Evolutionary conservation across 352 stramenopile genomes (phyloP), one percentile per base, ranked within the genome.

Genomic region (Globisporangium iwayamae): DNA sequence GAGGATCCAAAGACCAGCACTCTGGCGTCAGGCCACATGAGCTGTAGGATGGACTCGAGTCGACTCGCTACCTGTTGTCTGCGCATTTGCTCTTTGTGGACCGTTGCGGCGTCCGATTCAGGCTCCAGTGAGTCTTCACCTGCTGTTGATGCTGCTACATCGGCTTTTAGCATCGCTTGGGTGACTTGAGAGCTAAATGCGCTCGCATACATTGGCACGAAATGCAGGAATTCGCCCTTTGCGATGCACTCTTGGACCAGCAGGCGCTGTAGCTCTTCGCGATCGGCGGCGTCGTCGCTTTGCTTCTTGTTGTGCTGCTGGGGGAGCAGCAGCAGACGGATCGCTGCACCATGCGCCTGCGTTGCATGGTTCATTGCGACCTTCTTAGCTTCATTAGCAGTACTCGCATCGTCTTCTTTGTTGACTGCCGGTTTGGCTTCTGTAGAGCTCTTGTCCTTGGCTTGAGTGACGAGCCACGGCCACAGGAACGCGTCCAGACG

Each of bases 1-100:
- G 82, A 91, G 1, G 86, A 94, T 0, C 86, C 86, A 59, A 94
- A 92, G 4, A 83, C 39, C n/a, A 81, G 5, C 3, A 91, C 82
- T 36, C 67, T 68, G 3, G 81, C 80, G 63, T 94, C 83, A 0
- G 82, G 78, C 85, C 83, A 94, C 52, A 91, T 65, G 61, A 83
- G 63, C 2, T 67, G 68, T 43, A 94, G 62, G 8, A 75, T 22
- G 1, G 51, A 56, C 52, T 93, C 79, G 2, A 91, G 65, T 5
- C 69, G 73, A 16, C 32, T 13, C 16, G 73, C 71, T 0, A 91
- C 67, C 43, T 48, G 38, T 4, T 72, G 47, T 20, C 76, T 66
- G 16, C 72, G 68, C n/a, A 52, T 30, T 16, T 74, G 69, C 43
- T 85, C 73, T 16, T 30, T 53, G 1, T 66, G 28, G 10, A 70